Evolutionary conservation across 768 basidiomycete species (phyloP).

Genomic region (Tulasnella calospora): DNA sequence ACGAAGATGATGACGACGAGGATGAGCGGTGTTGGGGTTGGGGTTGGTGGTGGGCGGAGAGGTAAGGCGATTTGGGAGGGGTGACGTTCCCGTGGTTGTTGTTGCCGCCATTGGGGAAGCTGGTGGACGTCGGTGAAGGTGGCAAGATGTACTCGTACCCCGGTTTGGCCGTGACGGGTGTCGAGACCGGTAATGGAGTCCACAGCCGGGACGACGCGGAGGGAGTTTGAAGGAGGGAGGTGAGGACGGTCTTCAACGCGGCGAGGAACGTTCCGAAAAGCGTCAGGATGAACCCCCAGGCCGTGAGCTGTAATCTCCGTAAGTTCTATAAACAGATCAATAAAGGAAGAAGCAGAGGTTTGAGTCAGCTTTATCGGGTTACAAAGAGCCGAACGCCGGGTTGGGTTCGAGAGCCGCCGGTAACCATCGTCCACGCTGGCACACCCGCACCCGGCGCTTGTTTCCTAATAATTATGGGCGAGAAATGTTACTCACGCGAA

Average conservation of each 20-base stretch:
- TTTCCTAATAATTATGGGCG: no score
- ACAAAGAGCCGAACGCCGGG: no score
- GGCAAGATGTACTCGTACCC: not conserved
- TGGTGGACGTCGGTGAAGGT: not conserved
- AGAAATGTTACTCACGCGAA: conserved; percentile 76
- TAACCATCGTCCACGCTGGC: no score
- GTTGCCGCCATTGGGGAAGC: not conserved
- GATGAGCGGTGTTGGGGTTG: not conserved
- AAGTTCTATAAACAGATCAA: conserved; percentile 53
- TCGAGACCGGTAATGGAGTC: not conserved
- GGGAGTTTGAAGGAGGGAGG: conserved; percentile 65
- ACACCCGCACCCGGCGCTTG: no score
- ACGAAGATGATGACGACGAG: not conserved
- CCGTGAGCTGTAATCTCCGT: conserved; percentile 82
- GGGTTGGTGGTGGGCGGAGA: not conserved
- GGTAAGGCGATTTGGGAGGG: not conserved
- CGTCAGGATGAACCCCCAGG: conserved; percentile 78
- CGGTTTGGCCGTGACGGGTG: not conserved
- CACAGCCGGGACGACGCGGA: conserved; percentile 7
- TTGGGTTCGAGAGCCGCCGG: no score
- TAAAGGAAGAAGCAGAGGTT: not conserved
- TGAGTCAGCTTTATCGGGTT: not conserved
- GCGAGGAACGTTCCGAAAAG: conserved; percentile 87
- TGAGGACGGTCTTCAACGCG: conserved; percentile 88
- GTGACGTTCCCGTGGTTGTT: not conserved